Evolutionary conservation across 2,329 filamentous ascomycete species (phyloP).

Genomic region (Teratosphaeria nubilosa): DNA sequence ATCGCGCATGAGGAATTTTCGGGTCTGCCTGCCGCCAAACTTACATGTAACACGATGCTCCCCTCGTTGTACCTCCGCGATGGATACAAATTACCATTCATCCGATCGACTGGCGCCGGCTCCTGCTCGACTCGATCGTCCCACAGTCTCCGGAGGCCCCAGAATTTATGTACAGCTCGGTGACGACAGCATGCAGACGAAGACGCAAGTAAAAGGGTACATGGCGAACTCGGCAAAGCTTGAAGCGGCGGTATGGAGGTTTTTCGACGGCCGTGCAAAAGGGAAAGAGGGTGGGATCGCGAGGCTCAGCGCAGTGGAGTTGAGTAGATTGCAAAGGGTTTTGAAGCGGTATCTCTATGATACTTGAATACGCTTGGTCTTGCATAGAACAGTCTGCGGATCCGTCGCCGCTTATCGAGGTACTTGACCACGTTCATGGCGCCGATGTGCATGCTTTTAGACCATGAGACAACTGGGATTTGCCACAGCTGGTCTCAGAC

Average conservation of each 20-base stretch:
- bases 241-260: not conserved
- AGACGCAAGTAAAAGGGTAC: too few species aligned
- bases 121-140: too few species aligned
- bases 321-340: not conserved
- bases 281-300: not conserved
- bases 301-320: not conserved
- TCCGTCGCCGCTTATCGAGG: too few species aligned
- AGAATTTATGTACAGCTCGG: not conserved
- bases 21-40: not conserved
- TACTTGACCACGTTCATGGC: too few species aligned
- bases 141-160: too few species aligned
- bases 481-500: too few species aligned
- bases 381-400: not conserved
- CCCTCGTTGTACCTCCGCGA: too few species aligned
- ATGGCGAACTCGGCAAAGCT: not conserved
- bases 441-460: too few species aligned
- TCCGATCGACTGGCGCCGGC: too few species aligned
- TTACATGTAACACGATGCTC: too few species aligned
- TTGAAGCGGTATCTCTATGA: not conserved
- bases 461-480: too few species aligned
- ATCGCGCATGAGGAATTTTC: not conserved
- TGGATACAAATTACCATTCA: too few species aligned
- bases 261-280: not conserved
- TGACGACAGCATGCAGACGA: not conserved
- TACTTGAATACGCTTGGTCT: not conserved